phyloP scores from a whole-genome alignment of 2,329 filamentous ascomycete species.

The Talaromyces atroroseus region DNA sequence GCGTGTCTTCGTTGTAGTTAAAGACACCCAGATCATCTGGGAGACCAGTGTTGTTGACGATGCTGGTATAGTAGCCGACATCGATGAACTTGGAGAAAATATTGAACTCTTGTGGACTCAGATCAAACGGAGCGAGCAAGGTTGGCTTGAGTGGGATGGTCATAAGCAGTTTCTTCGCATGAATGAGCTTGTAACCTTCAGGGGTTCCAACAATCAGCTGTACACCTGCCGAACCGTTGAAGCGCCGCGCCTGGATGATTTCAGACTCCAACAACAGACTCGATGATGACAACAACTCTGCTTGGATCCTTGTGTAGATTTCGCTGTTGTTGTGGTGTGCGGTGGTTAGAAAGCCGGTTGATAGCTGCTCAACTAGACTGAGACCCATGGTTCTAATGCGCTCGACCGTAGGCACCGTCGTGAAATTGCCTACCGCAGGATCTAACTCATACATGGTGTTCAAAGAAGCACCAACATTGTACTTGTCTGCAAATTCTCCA shows the following conservation, averaged over 20 bases:
- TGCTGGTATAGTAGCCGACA: neutral
- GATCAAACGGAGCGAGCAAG: too few species aligned
- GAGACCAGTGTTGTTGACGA: neutral
- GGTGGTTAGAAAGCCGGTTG: too few species aligned
- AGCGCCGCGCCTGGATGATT: too few species aligned
- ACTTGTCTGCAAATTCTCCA: too few species aligned
- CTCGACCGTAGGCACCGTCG: neutral
- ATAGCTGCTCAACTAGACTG: too few species aligned
- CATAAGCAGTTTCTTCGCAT: constrained; percentile 38
- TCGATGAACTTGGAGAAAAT: neutral
- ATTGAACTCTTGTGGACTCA: neutral
- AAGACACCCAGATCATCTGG: neutral
- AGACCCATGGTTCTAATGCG: constrained; percentile 19
- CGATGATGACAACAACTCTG: constrained; percentile 24
- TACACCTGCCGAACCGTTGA: constrained; percentile 14
- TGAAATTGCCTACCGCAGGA: too few species aligned
- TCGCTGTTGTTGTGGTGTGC: too few species aligned
- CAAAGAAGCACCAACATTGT: neutral
- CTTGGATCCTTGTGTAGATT: too few species aligned
- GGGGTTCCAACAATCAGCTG: constrained; percentile 28
- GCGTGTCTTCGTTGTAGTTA: neutral
- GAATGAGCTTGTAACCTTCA: constrained; percentile 27
- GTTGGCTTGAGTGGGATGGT: constrained; percentile 26
- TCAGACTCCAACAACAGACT: neutral
- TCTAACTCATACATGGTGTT: too few species aligned